These are phyloP conservation scores for Luffa acutangula DNA, from an alignment of 306 rosid species.

Conservation along the genomic window DNA sequence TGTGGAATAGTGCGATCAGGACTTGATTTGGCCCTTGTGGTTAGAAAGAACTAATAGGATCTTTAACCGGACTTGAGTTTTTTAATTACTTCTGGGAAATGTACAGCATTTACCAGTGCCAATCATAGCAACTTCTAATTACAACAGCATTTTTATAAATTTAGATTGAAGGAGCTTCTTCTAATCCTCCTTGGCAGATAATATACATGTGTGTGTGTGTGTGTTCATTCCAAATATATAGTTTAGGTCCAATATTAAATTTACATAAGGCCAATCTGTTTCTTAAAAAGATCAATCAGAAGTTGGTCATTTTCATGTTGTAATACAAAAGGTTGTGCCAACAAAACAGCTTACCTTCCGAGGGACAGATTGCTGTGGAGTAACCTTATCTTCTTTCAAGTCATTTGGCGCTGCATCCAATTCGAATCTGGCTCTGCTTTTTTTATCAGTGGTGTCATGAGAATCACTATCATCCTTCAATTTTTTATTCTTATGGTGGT, in stretches of 20 bases:
- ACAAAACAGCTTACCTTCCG: constrained; percentile 53
- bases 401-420: constrained; percentile 18
- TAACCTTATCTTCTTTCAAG: constrained; percentile 27
- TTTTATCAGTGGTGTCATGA: constrained; percentile 22
- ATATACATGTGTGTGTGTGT: no score
- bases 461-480: constrained; percentile 49
- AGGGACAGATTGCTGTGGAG: constrained; percentile 28
- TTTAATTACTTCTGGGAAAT: background rate
- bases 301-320: background rate
- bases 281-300: background rate
- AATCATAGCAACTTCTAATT: background rate
- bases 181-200: background rate
- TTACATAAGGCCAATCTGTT: background rate
- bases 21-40: background rate
- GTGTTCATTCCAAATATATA: background rate
- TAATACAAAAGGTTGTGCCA: background rate
- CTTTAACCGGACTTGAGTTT: background rate
- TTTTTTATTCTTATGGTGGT: constrained; percentile 49
- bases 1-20: background rate
- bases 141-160: background rate
- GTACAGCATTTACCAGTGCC: background rate
- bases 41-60: background rate
- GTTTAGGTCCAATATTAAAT: background rate
- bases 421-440: constrained; percentile 21
- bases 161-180: background rate